phyloP scores from a whole-genome alignment of 495 filamentous ascomycete species.

The Penicillium egyptiacum region DNA sequence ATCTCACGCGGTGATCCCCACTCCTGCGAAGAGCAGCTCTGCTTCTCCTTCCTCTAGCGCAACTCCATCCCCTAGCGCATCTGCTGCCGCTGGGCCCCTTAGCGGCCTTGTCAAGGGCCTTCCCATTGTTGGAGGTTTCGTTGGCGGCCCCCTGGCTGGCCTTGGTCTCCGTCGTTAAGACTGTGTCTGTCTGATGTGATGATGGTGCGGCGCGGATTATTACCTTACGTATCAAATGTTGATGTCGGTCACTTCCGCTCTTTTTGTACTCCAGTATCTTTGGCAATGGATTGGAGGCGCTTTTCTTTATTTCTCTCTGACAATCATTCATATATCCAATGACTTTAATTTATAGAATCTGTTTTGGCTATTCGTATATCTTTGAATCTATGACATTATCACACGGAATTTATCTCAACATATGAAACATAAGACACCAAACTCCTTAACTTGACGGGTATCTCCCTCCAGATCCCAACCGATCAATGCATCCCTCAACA shows the following conservation, averaged over 20 bases:
- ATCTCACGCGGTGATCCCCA: not conserved
- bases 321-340: slow-evolving; percentile 24
- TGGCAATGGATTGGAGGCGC: slow-evolving; percentile 9
- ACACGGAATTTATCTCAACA: not conserved
- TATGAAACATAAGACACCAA: not conserved
- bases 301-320: slow-evolving; percentile 14
- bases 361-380: slow-evolving; percentile 5
- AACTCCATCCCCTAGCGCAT: slow-evolving; percentile 10
- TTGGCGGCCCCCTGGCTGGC: slow-evolving; percentile 1
- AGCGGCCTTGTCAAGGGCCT: slow-evolving; percentile 8
- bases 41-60: slow-evolving; percentile 16
- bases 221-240: slow-evolving; percentile 1
- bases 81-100: slow-evolving; percentile 1
- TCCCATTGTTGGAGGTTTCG: slow-evolving; percentile 14
- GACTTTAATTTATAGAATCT: slow-evolving; percentile 21
- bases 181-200: not conserved
- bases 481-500: slow-evolving; percentile 73
- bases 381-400: not conserved
- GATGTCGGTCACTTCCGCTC: not conserved
- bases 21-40: not conserved
- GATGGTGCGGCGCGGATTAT: not conserved
- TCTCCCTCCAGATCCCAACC: slow-evolving; percentile 66
- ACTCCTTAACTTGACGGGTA: slow-evolving; percentile 24
- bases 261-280: slow-evolving; percentile 16
- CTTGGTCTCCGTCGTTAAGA: slow-evolving; percentile 14